A percentile compares a stretch with the other conserved stretches of the same genome.
phyloP scores from a whole-genome alignment of 257 asterid species.

The Nicotiana otophora region DNA sequence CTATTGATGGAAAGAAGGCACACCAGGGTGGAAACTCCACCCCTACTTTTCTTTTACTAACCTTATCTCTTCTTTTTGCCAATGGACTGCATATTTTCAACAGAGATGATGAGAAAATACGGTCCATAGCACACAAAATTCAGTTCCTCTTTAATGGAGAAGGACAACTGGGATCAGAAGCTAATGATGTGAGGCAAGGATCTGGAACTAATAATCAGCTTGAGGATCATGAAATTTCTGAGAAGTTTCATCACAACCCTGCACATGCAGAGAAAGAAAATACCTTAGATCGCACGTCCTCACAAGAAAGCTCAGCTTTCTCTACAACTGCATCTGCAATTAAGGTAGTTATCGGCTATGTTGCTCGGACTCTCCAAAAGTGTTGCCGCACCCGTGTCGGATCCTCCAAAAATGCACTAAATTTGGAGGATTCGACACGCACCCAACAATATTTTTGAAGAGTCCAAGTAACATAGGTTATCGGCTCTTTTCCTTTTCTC shows the following conservation, averaged over 20 bases:
- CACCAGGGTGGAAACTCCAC: background rate
- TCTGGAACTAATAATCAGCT: background rate
- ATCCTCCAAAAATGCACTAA: no score
- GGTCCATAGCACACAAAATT: background rate
- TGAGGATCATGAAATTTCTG: background rate
- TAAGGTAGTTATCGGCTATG: background rate
- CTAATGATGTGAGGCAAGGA: background rate
- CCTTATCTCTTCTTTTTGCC: background rate
- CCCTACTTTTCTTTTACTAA: background rate
- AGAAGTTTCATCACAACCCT: background rate
- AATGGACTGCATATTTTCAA: background rate
- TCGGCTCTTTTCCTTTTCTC: background rate
- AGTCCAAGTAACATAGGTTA: no score
- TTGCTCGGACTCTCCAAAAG: no score
- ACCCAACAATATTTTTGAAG: no score
- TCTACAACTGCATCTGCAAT: background rate
- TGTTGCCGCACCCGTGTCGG: no score
- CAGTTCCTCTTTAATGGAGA: background rate
- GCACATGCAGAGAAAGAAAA: background rate
- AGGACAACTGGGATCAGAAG: background rate
- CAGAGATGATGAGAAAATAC: background rate
- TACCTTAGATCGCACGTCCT: background rate
- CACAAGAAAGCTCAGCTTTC: background rate
- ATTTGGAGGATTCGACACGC: no score
- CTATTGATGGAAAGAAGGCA: background rate